Conservation (phyloP, 225 moss, liverwort and hornwort species). For the Marchantia paleacea region DNA sequence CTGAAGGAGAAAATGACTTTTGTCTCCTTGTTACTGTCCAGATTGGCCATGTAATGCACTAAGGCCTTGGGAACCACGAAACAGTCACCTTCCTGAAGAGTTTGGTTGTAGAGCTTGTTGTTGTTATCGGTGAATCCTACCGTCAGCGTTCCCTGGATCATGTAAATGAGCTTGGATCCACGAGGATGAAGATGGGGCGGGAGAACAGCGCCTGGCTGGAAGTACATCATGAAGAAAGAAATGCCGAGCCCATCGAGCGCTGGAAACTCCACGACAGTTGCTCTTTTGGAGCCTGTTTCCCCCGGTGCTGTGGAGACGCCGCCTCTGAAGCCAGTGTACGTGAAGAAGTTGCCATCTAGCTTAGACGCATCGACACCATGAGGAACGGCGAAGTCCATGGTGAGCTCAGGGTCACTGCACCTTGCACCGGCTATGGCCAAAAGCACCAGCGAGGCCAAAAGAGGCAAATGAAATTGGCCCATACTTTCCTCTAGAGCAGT, state of each 20-base stretch:
- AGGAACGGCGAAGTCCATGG: conserved; percentile 20
- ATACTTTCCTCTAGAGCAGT: no score
- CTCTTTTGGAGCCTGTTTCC: not conserved
- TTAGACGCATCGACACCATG: conserved; percentile 15
- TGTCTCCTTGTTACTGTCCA: not conserved
- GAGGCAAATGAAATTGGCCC: no score
- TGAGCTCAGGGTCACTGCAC: conserved; percentile 20
- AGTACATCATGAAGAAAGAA: conserved; percentile 23
- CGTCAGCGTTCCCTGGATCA: conserved; percentile 16
- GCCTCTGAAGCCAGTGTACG: conserved; percentile 24
- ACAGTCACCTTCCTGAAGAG: conserved; percentile 13
- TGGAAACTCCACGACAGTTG: conserved; percentile 15
- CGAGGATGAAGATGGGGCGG: conserved; percentile 11
- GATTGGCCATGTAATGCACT: conserved; percentile 23
- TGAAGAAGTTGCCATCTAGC: conserved; percentile 30
- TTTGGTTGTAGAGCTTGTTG: conserved; percentile 27
- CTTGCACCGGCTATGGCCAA: not conserved
- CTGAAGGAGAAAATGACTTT: conserved; percentile 8
- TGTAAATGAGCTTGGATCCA: conserved; percentile 8
- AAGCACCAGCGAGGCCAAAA: not conserved
- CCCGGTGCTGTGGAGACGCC: conserved; percentile 3
- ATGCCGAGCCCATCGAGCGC: conserved; percentile 17
- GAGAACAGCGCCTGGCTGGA: conserved; percentile 15
- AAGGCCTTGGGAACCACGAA: conserved; percentile 26
- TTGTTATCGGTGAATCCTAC: conserved; percentile 26